These are phyloP conservation scores for Candida pseudoviswanathii DNA, from an alignment of 1,139 yeast species.

Conservation along the genomic window DNA sequence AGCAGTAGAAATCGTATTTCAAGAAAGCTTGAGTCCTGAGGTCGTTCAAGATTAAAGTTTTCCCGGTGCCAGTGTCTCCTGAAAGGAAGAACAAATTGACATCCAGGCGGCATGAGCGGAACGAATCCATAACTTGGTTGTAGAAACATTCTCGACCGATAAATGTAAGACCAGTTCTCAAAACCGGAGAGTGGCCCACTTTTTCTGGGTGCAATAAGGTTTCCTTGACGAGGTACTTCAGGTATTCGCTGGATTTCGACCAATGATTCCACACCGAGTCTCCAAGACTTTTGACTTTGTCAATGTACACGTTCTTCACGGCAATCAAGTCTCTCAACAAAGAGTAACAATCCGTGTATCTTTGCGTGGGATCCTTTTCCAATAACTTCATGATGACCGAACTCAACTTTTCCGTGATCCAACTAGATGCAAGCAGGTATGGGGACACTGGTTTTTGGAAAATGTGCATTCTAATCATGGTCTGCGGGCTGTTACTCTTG, in stretches of 20 bases:
- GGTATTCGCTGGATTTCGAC: constrained; percentile 10
- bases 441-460: constrained; percentile 47
- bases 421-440: constrained; percentile 28
- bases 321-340: constrained; percentile 40
- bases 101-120: constrained; percentile 23
- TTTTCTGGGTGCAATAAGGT: constrained; percentile 10
- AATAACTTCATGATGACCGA: constrained; percentile 46
- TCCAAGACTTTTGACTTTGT: constrained; percentile 13
- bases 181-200: constrained; percentile 21
- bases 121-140: constrained; percentile 25
- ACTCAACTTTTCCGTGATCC: constrained; percentile 42
- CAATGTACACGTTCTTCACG: constrained; percentile 24
- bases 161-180: constrained; percentile 31
- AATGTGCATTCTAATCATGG: constrained; percentile 45
- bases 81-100: constrained; percentile 36
- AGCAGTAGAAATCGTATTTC: constrained; percentile 40
- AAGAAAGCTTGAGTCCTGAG: constrained; percentile 39
- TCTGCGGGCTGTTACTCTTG: constrained; percentile 41
- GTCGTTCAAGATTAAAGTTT: constrained; percentile 47
- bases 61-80: constrained; percentile 55
- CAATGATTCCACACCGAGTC: constrained; percentile 15
- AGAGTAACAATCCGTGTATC: constrained; percentile 42
- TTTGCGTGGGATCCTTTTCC: constrained; percentile 43
- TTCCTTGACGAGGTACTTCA: constrained; percentile 12
- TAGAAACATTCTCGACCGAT: constrained; percentile 41